Evolutionary conservation across 768 basidiomycete species (phyloP).

Genomic region (Suillus subaureus): DNA sequence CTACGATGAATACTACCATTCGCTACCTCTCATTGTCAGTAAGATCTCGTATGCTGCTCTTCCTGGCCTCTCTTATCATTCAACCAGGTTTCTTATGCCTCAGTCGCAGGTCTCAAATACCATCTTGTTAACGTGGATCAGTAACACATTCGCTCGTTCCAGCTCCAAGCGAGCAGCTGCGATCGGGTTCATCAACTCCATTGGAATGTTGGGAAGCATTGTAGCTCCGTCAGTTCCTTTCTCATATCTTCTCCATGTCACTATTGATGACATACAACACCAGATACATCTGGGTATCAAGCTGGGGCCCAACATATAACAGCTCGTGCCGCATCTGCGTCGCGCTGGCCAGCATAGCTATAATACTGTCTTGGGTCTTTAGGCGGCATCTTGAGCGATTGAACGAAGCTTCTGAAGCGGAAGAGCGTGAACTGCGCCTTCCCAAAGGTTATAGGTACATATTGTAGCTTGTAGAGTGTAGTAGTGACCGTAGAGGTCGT

Average conservation of each 20-base stretch:
- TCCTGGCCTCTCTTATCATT: constrained; percentile 42
- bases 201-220: constrained; percentile 7
- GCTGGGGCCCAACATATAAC: constrained; percentile 68
- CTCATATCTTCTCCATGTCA: constrained; percentile 10
- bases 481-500: neutral
- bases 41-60: constrained; percentile 41
- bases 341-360: constrained; percentile 49
- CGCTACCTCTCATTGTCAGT: constrained; percentile 60
- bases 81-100: constrained; percentile 66
- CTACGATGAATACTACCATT: constrained; percentile 57
- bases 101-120: constrained; percentile 69
- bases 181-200: constrained; percentile 9
- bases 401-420: constrained; percentile 39
- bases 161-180: constrained; percentile 70
- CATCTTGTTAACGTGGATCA: constrained; percentile 51
- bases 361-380: constrained; percentile 24
- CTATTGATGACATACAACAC: neutral
- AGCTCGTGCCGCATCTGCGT: constrained; percentile 74
- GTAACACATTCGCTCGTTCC: constrained; percentile 64
- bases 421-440: constrained; percentile 36
- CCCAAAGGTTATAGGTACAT: constrained; percentile 46
- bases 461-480: constrained; percentile 26
- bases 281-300: constrained; percentile 63
- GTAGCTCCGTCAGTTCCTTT: constrained; percentile 10
- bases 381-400: constrained; percentile 40